These are phyloP conservation scores for Candida tropicalis DNA, from an alignment of 1,139 yeast species.

Conservation along the genomic window DNA sequence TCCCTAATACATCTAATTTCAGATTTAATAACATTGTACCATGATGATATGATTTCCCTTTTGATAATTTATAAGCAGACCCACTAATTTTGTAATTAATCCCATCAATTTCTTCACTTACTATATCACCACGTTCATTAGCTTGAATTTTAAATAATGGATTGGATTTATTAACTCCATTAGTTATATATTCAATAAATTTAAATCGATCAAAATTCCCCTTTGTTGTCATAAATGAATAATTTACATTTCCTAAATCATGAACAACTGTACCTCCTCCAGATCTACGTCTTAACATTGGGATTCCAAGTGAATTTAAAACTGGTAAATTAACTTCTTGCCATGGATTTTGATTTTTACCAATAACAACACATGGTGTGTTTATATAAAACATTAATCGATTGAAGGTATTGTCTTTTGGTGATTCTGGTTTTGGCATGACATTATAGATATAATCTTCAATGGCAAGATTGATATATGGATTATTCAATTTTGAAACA, in stretches of 20 bases:
- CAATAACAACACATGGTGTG: slow-evolving; percentile 87
- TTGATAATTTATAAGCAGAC: slow-evolving; percentile 84
- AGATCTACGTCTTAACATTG: slow-evolving; percentile 74
- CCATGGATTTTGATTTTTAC: slow-evolving; percentile 96
- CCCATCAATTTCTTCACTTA: slow-evolving; percentile 35
- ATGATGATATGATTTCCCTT: slow-evolving; percentile 88
- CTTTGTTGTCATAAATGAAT: slow-evolving; percentile 76
- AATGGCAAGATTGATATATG: slow-evolving; percentile 75
- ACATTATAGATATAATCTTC: slow-evolving; percentile 76
- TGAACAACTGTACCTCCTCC: slow-evolving; percentile 99
- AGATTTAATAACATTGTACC: slow-evolving; percentile 90
- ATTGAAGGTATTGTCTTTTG: slow-evolving; percentile 12
- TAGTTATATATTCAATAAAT: slow-evolving; percentile 58
- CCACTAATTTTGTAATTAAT: slow-evolving; percentile 71
- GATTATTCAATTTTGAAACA: slow-evolving; percentile 54
- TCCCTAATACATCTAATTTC: slow-evolving; percentile 56
- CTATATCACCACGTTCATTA: slow-evolving; percentile 81
- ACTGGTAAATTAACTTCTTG: slow-evolving; percentile 72
- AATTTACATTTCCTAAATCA: slow-evolving; percentile 89
- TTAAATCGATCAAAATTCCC: slow-evolving; percentile 63
- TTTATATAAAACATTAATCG: slow-evolving; percentile 76
- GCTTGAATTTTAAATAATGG: slow-evolving; percentile 35
- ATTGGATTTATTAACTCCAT: slow-evolving; percentile 45
- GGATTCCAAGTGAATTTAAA: slow-evolving; percentile 57
- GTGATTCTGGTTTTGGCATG: slow-evolving; percentile 50